These are phyloP conservation scores for Fusarium compactum DNA, from an alignment of 2,329 filamentous ascomycete genomes.

Conservation along the genomic window DNA sequence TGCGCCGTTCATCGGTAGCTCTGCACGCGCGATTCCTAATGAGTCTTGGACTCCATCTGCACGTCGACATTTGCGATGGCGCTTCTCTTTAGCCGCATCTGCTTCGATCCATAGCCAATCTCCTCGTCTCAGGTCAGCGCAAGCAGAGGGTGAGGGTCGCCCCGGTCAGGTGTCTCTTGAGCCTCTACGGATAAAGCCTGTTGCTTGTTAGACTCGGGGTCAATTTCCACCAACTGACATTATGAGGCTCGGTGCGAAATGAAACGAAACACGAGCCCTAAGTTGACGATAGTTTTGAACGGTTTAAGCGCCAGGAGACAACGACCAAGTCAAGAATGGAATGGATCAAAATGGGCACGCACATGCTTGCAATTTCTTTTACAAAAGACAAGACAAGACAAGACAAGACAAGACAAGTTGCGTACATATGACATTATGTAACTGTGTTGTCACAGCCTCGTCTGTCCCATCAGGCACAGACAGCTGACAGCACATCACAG, in stretches of 20 bases:
- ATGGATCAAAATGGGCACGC: slow-evolving; percentile 20
- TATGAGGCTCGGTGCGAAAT: slow-evolving; percentile 21
- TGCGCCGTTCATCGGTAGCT: slow-evolving; percentile 14
- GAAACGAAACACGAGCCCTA: slow-evolving; percentile 26
- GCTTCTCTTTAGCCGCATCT: slow-evolving; percentile 46
- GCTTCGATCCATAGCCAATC: slow-evolving; percentile 43
- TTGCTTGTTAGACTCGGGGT: not conserved
- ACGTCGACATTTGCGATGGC: slow-evolving; percentile 39
- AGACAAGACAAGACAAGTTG: slow-evolving; percentile 24
- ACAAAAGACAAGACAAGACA: slow-evolving; percentile 23
- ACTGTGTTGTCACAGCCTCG: slow-evolving; percentile 14
- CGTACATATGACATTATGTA: slow-evolving; percentile 21
- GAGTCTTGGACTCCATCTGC: slow-evolving; percentile 36
- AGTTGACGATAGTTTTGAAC: slow-evolving; percentile 2
- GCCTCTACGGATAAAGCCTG: slow-evolving; percentile 9
- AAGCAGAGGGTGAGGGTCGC: slow-evolving; percentile 36
- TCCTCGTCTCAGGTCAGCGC: slow-evolving; percentile 42
- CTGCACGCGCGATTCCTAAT: slow-evolving; percentile 32
- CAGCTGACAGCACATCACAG: slow-evolving; percentile 2
- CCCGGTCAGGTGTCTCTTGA: slow-evolving; percentile 26
- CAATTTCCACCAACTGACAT: slow-evolving; percentile 22
- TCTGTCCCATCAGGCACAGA: slow-evolving; percentile 6
- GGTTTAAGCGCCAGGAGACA: slow-evolving; percentile 16
- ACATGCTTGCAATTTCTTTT: slow-evolving; percentile 31
- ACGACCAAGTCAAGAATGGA: slow-evolving; percentile 12